phyloP scores from a whole-genome alignment of 768 basidiomycete species.

The Obba rivulosa region DNA sequence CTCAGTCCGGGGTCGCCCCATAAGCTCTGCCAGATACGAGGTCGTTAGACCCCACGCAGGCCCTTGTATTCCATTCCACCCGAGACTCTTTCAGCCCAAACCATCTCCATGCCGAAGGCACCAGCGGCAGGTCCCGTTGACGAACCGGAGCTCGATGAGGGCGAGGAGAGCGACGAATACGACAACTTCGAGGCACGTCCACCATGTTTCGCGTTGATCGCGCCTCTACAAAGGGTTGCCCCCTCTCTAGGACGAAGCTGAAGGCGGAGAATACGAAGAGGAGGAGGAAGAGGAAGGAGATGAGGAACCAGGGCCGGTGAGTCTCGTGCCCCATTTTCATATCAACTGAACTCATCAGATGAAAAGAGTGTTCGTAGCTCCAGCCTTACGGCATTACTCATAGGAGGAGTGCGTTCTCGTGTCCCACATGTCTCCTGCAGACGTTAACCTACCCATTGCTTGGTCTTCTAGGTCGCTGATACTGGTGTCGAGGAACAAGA shows the following conservation, averaged over 20 bases:
- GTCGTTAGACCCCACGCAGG: neutral
- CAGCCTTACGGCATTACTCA: conserved; percentile 22
- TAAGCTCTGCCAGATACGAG: neutral
- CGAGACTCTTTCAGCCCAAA: neutral
- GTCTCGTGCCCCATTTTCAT: neutral
- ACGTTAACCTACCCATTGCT: neutral
- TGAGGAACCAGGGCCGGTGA: conserved; percentile 14
- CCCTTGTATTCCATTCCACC: too few relatives aligned
- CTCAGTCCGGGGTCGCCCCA: neutral
- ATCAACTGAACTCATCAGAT: neutral
- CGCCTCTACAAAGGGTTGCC: neutral
- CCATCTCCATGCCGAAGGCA: conserved; percentile 10
- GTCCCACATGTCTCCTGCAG: neutral
- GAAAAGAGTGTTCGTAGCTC: conserved; percentile 13
- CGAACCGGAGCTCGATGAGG: conserved; percentile 12
- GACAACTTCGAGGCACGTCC: conserved; percentile 17
- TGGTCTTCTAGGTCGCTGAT: neutral
- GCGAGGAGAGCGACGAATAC: conserved; percentile 27
- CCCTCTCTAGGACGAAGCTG: conserved; percentile 14
- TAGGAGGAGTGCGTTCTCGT: conserved; percentile 14
- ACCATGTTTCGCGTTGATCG: neutral
- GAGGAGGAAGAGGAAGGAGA: conserved; percentile 20
- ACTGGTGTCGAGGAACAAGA: conserved; percentile 12
- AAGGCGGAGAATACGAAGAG: conserved; percentile 19
- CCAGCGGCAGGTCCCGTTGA: conserved; percentile 5